phyloP scores from a whole-genome alignment of 352 stramenopile species.

The Vaucheria bursata region DNA sequence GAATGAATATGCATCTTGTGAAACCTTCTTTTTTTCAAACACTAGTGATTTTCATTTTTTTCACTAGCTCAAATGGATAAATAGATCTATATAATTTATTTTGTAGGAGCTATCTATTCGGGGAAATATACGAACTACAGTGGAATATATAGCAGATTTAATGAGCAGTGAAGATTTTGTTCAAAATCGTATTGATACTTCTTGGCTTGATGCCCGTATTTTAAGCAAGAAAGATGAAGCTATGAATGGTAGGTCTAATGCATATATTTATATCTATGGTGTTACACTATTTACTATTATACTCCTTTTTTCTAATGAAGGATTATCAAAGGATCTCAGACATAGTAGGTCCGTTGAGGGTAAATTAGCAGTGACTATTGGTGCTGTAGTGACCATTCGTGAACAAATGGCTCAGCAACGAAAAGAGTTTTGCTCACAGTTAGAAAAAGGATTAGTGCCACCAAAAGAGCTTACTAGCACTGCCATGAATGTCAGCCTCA shows the following conservation, averaged over 20 bases:
- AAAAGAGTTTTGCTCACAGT: conserved; percentile 26
- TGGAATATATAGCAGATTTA: conserved; percentile 99
- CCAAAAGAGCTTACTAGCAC: conserved; percentile 39
- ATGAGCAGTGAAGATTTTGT: conserved; percentile 98
- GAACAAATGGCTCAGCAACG: conserved; percentile 21
- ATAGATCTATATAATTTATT: too few relatives aligned
- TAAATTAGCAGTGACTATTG: conserved; percentile 32
- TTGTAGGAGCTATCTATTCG: conserved; percentile 99
- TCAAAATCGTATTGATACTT: conserved; percentile 95
- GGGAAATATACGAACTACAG: conserved; percentile 98
- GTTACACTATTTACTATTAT: too few relatives aligned
- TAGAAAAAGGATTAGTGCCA: conserved; percentile 41
- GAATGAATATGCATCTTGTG: too few relatives aligned
- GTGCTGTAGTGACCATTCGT: conserved; percentile 28
- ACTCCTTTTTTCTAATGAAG: too few relatives aligned
- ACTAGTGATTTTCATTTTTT: too few relatives aligned
- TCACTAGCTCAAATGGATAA: too few relatives aligned
- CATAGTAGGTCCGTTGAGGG: conserved; percentile 16
- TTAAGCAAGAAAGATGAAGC: too few relatives aligned
- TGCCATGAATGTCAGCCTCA: conserved; percentile 78
- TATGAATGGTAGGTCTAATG: too few relatives aligned
- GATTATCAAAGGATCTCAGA: conserved; percentile 8
- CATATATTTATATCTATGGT: too few relatives aligned
- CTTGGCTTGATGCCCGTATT: conserved; percentile 64
- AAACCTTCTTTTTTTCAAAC: too few relatives aligned